Percentiles rank a stretch among this genome's conserved stretches.
phyloP scores from a whole-genome alignment of 139 green algal species.

The Bryopsis sp. region DNA sequence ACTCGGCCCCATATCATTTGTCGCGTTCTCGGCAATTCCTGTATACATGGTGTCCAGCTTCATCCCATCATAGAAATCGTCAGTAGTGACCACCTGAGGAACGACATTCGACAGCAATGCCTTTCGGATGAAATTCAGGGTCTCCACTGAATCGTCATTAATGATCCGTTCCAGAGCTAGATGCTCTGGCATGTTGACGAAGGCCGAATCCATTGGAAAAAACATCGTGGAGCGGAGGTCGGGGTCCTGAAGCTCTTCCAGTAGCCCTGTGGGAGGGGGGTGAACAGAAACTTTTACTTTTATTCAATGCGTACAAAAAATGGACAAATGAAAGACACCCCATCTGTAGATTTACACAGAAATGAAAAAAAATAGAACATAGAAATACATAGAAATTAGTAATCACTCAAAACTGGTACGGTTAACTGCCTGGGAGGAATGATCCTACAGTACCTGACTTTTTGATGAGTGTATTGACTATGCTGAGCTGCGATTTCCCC shows the following conservation, averaged over 20 bases:
- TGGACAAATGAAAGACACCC: no score
- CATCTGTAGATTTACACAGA: no score
- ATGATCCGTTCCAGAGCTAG: background rate
- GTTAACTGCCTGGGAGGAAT: no score
- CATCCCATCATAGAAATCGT: slow-evolving; percentile 1
- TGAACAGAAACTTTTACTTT: no score
- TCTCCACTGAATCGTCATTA: slow-evolving; percentile 7
- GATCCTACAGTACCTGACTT: no score
- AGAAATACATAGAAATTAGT: no score
- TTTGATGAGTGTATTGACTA: background rate
- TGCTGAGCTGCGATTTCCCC: background rate
- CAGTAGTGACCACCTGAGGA: background rate
- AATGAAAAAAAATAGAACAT: no score
- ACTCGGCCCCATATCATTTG: no score
- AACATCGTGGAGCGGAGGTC: background rate
- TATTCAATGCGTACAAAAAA: no score
- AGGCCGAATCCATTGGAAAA: background rate
- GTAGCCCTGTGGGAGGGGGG: no score
- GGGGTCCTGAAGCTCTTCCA: background rate
- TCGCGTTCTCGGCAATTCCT: no score
- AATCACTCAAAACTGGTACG: no score
- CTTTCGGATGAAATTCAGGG: slow-evolving; percentile 8
- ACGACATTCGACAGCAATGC: background rate
- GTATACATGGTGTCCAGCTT: background rate
- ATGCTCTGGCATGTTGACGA: background rate